Evolutionary conservation across 441 rosid species (phyloP), one percentile per base, ranked within the genome.

Genomic region (Eruca vesicaria): DNA sequence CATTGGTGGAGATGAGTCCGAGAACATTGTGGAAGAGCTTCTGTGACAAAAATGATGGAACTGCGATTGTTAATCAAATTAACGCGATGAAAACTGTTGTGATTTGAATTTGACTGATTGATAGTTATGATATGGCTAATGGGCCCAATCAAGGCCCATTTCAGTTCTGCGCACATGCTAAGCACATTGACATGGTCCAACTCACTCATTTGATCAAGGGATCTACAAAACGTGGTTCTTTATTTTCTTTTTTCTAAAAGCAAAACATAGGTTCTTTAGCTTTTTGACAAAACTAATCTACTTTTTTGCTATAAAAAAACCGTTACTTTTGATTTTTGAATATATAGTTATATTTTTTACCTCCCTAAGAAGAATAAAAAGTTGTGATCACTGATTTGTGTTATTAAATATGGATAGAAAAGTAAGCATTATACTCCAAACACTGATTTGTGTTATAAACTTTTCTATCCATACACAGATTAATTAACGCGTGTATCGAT

Each of bases 1-100:
- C 68, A 45, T 69, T 50, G 71, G 9, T 16, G 78, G 66, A 52
- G 77, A 29, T 56, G 72, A 74, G 31, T 73, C 71, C 11, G 75
- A 21, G 68, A 68, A 68, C 74, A 73, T 78, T 58, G 69, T 68
- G 32, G 69, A 67, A 20, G 23, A 16, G 64, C 36, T n/a, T n/a
- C n/a, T 56, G 16, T 2, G 59, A 5, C 8, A 31, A 35, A 10
- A 50, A 18, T 0, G 4, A 11, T 3, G 26, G 28, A 1, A 48
- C 9, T 32, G 35, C 35, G 7, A 32, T 32, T 32, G 35, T 32
- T 14, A 14, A 3, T 32, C 43, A 14, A 3, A 58, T 31, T 20
- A 58, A 28, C 12, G 38, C 8, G 7, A 33, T 33, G 38, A 33
- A 33, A 33, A 36, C 14, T 9, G 43, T 36, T 10, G 43, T 10